Conservation (phyloP, 768 basidiomycete species). For the Rickenella mellea region DNA sequence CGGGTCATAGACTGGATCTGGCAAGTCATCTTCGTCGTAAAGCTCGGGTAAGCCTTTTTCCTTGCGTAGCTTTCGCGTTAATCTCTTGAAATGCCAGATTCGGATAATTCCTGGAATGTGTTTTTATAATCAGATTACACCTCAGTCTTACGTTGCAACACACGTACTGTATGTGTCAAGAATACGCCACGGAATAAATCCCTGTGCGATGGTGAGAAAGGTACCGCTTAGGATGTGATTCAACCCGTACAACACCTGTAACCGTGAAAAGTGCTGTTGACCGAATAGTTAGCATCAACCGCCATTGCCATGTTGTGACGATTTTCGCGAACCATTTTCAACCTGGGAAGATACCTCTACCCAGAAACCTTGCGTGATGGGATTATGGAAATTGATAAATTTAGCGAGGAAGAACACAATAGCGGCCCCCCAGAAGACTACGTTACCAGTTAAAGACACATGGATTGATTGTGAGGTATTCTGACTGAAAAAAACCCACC, state of each 20-base stretch:
- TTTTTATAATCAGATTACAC: neutral
- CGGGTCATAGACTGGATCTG: conserved; percentile 64
- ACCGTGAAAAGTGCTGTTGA: conserved; percentile 64
- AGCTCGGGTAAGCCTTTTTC: conserved; percentile 59
- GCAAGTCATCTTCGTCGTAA: conserved; percentile 69
- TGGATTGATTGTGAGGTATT: neutral
- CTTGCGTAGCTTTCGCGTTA: conserved; percentile 46
- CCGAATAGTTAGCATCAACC: neutral
- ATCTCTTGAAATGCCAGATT: conserved; percentile 67
- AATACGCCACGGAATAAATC: conserved; percentile 66
- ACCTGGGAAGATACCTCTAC: conserved; percentile 72
- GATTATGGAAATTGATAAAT: conserved; percentile 63
- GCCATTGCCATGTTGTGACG: conserved; percentile 8
- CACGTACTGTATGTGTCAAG: conserved; percentile 64
- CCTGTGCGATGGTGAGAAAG: neutral
- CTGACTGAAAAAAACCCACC: conserved; percentile 31
- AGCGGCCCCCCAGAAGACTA: conserved; percentile 82
- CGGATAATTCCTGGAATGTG: conserved; percentile 46
- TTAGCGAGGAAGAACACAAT: conserved; percentile 65
- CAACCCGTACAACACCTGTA: conserved; percentile 46
- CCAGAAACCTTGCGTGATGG: conserved; percentile 69
- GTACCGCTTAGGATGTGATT: neutral
- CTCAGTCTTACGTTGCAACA: neutral
- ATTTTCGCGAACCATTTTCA: conserved; percentile 48
- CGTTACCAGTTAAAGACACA: conserved; percentile 3